Conservation (phyloP, 768 basidiomycete species). For the Mycena pura region DNA sequence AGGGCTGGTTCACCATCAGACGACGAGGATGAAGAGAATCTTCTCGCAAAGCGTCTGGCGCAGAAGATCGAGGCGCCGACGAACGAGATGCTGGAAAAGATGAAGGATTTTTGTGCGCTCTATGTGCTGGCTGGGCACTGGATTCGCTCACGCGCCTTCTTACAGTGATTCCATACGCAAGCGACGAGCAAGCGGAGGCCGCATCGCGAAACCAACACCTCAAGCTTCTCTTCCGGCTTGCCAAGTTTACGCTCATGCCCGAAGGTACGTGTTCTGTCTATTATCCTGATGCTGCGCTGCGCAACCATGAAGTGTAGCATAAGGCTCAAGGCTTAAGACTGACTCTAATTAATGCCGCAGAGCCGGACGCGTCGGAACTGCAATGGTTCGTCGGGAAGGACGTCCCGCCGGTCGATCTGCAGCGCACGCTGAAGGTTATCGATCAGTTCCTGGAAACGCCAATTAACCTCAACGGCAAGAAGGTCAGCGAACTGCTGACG, state of each 20-base stretch:
- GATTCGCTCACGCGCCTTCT: neutral
- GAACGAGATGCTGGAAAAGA: conserved; percentile 18
- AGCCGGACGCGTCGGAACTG: conserved; percentile 52
- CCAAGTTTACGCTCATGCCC: conserved; percentile 70
- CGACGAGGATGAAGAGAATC: conserved; percentile 19
- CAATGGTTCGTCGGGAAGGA: no score
- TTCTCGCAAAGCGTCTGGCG: conserved; percentile 22
- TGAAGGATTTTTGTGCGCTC: conserved; percentile 17
- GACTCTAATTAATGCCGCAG: conserved; percentile 52
- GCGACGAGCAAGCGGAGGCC: conserved; percentile 76
- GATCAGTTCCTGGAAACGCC: conserved; percentile 84
- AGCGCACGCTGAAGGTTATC: conserved; percentile 75
- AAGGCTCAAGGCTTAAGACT: neutral
- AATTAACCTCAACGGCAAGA: conserved; percentile 73
- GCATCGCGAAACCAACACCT: conserved; percentile 80
- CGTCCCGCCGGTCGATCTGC: conserved; percentile 70
- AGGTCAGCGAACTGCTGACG: conserved; percentile 69
- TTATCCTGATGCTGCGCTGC: no score
- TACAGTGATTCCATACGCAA: conserved; percentile 43
- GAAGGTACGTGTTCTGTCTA: conserved; percentile 57
- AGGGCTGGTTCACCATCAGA: conserved; percentile 2
- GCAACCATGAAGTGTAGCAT: no score
- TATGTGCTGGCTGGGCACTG: neutral
- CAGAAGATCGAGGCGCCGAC: conserved; percentile 21
- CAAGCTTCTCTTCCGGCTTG: conserved; percentile 84